phyloP scores from a whole-genome alignment of 139 green algal genomes.

The Edaphochlamys debaryana region DNA sequence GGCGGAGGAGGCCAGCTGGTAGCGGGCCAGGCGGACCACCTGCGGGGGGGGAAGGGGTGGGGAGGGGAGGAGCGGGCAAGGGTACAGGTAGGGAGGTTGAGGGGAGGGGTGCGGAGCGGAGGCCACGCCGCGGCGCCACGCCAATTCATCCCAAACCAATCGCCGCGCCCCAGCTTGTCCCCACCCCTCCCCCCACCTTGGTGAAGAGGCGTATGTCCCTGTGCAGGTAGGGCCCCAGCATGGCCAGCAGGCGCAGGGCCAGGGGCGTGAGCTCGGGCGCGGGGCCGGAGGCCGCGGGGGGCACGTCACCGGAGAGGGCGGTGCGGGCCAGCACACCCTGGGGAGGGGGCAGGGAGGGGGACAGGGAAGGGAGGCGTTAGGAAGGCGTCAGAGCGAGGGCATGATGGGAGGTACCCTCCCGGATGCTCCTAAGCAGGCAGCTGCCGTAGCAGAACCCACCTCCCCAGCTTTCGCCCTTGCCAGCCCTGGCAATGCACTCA shows the following conservation, averaged over 20 bases:
- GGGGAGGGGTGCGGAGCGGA: no score
- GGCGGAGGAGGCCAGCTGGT: slow-evolving; percentile 20
- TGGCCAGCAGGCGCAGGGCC: slow-evolving; percentile 41
- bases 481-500: no score
- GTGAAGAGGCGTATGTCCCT: slow-evolving; percentile 46
- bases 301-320: not conserved
- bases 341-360: not conserved
- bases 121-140: no score
- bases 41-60: not conserved
- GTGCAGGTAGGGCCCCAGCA: slow-evolving; percentile 56
- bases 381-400: no score
- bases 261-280: slow-evolving; percentile 13
- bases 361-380: no score
- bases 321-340: not conserved
- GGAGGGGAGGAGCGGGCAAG: not conserved
- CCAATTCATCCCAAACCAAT: no score
- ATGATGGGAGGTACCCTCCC: no score
- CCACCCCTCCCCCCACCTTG: slow-evolving; percentile 21
- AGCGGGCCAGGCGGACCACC: slow-evolving; percentile 54
- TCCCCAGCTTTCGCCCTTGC: no score
- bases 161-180: not conserved
- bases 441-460: no score
- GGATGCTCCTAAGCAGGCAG: no score
- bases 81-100: not conserved
- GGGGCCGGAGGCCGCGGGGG: not conserved